Evolutionary conservation across 1,139 yeast genomes (phyloP).

Genomic region (Blastobotrys arbuscula): DNA sequence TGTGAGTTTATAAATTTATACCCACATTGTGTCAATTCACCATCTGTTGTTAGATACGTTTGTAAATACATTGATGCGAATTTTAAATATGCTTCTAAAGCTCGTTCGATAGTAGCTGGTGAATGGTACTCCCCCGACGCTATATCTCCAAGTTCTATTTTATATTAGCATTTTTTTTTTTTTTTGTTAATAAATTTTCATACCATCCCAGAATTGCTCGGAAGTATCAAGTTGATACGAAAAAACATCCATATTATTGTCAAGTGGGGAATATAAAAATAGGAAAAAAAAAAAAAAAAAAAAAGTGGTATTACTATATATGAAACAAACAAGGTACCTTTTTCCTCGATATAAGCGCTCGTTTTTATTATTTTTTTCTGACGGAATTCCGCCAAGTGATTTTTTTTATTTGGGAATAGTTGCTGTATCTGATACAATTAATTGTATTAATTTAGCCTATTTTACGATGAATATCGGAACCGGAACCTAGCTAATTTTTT

Average conservation of each 20-base stretch:
- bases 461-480: too few species aligned
- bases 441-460: too few species aligned
- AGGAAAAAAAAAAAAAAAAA: too few species aligned
- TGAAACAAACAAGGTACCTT: too few species aligned
- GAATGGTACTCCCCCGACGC: conserved; percentile 28
- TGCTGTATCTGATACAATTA: too few species aligned
- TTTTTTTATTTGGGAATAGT: too few species aligned
- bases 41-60: conserved; percentile 29
- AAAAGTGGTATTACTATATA: too few species aligned
- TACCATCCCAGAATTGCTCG: conserved; percentile 33
- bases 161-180: neutral
- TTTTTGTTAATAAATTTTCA: neutral
- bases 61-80: conserved; percentile 30
- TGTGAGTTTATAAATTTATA: conserved; percentile 29
- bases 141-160: conserved; percentile 24
- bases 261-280: too few species aligned
- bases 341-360: too few species aligned
- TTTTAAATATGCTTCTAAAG: conserved; percentile 26
- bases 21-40: conserved; percentile 31
- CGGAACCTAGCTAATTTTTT: too few species aligned
- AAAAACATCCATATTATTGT: conserved; percentile 33
- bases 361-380: too few species aligned
- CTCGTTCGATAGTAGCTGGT: conserved; percentile 23
- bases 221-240: conserved; percentile 30
- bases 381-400: too few species aligned